Percentiles rank a stretch among this genome's conserved stretches.
phyloP scores from a whole-genome alignment of 148 eudicot species.

The Diospyros kaki region DNA sequence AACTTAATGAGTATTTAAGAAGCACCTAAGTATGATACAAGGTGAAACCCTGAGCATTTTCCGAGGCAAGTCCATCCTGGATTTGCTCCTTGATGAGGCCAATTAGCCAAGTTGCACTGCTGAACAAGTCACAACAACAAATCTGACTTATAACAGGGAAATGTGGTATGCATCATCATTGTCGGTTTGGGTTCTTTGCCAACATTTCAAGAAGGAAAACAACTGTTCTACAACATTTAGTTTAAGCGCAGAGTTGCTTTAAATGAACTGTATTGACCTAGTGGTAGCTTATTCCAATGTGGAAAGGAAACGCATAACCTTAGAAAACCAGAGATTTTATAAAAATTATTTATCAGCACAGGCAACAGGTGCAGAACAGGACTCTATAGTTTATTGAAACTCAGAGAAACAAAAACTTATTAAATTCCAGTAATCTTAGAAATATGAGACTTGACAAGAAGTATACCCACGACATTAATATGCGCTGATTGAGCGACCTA shows the following conservation, averaged over 20 bases:
- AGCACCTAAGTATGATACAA: too few species aligned
- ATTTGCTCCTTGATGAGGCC: background rate
- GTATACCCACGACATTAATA: background rate
- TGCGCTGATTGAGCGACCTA: background rate
- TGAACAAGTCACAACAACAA: background rate
- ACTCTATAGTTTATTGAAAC: background rate
- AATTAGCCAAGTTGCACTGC: background rate
- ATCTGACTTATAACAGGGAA: background rate
- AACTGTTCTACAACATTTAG: background rate
- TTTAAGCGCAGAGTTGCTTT: background rate
- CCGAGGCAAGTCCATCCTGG: background rate
- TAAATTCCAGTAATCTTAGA: background rate
- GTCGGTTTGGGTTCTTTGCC: background rate
- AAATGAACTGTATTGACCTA: conserved; percentile 6
- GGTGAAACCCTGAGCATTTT: too few species aligned
- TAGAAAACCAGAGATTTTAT: background rate
- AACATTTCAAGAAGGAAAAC: background rate
- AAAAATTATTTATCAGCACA: background rate
- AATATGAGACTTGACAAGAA: background rate
- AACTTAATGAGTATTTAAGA: too few species aligned
- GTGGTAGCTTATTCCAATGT: background rate
- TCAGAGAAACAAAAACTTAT: background rate
- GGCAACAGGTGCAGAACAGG: too few species aligned
- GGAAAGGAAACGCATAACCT: background rate
- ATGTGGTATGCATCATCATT: background rate